Base-by-base conservation (phyloP, 176 grass and related monocot species). In the Phyllostachys edulis region DNA sequence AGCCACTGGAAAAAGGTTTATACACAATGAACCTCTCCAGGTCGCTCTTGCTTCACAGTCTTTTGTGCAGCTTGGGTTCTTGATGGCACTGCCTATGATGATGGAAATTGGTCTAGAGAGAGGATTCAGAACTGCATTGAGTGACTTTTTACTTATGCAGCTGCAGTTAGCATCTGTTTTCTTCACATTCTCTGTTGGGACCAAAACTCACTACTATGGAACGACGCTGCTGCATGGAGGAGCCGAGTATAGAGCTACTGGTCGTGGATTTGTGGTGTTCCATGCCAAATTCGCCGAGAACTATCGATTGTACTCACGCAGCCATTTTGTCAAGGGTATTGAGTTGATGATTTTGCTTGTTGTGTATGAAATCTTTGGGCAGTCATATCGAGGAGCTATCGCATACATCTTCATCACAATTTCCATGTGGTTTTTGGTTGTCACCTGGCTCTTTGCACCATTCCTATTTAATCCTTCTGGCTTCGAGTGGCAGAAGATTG, bases 401-500 rank as follows among this genome's bases (percentile, higher is more conserved):
- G 91, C 91, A 13, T 93, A 95, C 80, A 98, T 98, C 73, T 91
- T 98, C 56, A 98, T 98, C 54, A 98, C 96, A 14, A 23, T 90
- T 70, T 95, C 96, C 27, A 95, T 98, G 96, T 98, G 96, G 96
- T 98, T 98, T 80, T 88, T 98, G 92, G 96, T 98, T 39, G 85
- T 92, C 74, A 92, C 96, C 26, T 98, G 96, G 96, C 91, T 98
- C 56, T 98, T 98, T 83, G 89, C 93, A 18, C 96, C 96, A n/a
- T 98, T 98, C 81, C 87, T 98, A 17, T 98, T 98, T 78, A 98
- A 98, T 79, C 96, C 96, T 86, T 93, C 32, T 34, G 32, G 32
- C 1, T 34, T 34, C 32, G 32, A 34, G 32, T 34, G 32, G 32
- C 32, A 34, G 80, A 95, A 98, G 78, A 98, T 98, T 70, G 91